Base-by-base conservation (phyloP, 139 green algal genomes). In the Astrephomene gubernaculifera region DNA sequence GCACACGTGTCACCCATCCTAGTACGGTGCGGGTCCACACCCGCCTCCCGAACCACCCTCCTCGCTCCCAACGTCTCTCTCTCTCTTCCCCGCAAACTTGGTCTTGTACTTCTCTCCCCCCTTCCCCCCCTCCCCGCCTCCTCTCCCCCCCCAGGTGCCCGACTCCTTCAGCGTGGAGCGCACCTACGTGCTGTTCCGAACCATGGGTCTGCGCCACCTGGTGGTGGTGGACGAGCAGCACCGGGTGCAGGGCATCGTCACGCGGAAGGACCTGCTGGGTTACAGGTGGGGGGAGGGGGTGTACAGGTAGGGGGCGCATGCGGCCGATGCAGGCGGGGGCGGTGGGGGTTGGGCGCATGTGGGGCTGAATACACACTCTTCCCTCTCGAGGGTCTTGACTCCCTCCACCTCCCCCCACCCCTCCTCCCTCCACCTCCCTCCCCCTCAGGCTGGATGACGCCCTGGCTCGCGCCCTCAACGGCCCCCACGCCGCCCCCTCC, bases 141-240 rank as follows among this genome's bases (percentile, higher is more conserved):
- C 39, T 39, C 38, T 25, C 6, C 41, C 41, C 27, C 5, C 39
- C n/a, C 86, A 93, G 85, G 90, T 96, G 6, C 89, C 89, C 14
- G 93, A 96, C 82, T 88, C 60, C n/a, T 96, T 97, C 83, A 94
- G 89, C 17, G 54, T 98, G 39, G 93, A 97, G 87, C 91, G 95
- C 44, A 89, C 95, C 4, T 98, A 98, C 89, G 89, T 96, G 41
- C 80, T 98, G 43, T 97, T 98, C 81, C 80, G 86, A 27, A 96
- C 91, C 70, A 95, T 98, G 87, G 95, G 95, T 39, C 81, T 97
- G 85, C 83, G 96, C 1, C 96, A 98, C 87, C 86, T 98, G 6
- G 67, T 92, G 0, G 92, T 98, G 35, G 91, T 96, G 43, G 94
- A 98, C 79, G 90, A 92, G 67, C 80, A 89, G 81, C 95, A 97